Base-by-base conservation (phyloP, 768 basidiomycete species). In the Mrakia frigida region DNA sequence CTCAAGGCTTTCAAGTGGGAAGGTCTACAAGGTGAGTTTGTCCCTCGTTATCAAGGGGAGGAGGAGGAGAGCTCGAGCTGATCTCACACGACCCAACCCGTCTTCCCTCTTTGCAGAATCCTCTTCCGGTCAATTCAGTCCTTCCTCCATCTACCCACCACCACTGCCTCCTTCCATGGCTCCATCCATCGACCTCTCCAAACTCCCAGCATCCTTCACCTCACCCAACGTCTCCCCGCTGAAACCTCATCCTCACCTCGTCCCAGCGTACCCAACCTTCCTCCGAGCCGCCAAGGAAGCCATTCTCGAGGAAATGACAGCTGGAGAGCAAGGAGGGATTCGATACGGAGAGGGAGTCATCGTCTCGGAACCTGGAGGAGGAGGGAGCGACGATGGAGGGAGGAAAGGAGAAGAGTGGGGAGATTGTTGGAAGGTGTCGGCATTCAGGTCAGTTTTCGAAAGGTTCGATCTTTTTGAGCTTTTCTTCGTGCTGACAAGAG, bases 381-480 rank as follows among this genome's bases (percentile, higher is more conserved):
- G 56, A 9, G 28, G n/a, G 6, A 28, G 37, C 13, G 59, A 63
- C 33, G 39, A 73, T n/a, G 72, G 60, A 9, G 56, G 31, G n/a
- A 74, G 50, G 33, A 50, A 67, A 28, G 63, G 41, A 52, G 56
- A 74, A 9, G 63, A 74, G 31, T 65, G 63, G 65, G 65, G 65
- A 41, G 65, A 67, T 25, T 67, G 65, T 23, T 67, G 65, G 65
- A 67, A 67, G 39, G 65, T 67, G 9, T 67, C 65, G 46, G 70
- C 52, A 72, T n/a, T 23, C n/a, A 39, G 70, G 50, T 72, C 18
- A 39, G 70, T n/a, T n/a, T n/a, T n/a, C n/a, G n/a, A n/a, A n/a
- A n/a, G n/a, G n/a, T 46, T 52, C 41, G 33, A 53, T 16, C 18
- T 10, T 25, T 59, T 18, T 41, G 43, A 37, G 50, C 35, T 28